These are phyloP conservation scores for Metahyphopichia silvanorum DNA, from an alignment of 805 yeast genomes.

Conservation along the genomic window DNA sequence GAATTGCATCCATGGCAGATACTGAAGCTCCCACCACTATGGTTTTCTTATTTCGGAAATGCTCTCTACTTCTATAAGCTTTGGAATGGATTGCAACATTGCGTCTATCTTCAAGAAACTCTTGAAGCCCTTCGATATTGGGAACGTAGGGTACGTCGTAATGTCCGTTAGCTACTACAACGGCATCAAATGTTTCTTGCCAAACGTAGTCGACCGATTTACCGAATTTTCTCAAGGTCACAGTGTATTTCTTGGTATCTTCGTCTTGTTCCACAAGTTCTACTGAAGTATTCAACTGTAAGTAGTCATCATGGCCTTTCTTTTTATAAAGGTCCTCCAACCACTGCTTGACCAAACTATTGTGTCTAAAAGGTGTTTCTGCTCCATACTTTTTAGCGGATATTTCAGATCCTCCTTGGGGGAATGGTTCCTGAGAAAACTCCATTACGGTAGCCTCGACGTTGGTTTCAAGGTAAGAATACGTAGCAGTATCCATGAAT, in stretches of 20 bases:
- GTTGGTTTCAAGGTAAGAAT: constrained; percentile 19
- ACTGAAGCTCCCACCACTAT: constrained; percentile 50
- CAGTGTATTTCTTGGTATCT: constrained; percentile 13
- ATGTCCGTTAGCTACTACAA: constrained; percentile 47
- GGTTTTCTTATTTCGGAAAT: constrained; percentile 33
- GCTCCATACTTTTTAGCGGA: constrained; percentile 14
- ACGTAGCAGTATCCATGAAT: constrained; percentile 18
- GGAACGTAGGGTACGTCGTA: constrained; percentile 47
- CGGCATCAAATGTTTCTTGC: constrained; percentile 35
- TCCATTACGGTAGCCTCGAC: constrained; percentile 20
- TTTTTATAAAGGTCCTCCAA: constrained; percentile 15
- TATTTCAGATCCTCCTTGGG: constrained; percentile 8
- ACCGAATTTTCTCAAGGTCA: constrained; percentile 18
- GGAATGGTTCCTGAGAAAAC: constrained; percentile 18
- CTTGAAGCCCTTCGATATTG: constrained; percentile 36
- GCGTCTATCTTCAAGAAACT: constrained; percentile 25
- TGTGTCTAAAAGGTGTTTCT: constrained; percentile 18
- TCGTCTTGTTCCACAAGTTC: constrained; percentile 21
- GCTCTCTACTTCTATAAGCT: constrained; percentile 30
- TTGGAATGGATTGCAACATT: constrained; percentile 42
- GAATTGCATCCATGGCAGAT: constrained; percentile 59
- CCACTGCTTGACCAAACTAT: constrained; percentile 14
- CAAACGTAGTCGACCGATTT: constrained; percentile 22
- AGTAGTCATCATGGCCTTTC: constrained; percentile 17
- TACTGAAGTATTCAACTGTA: constrained; percentile 20